Evolutionary conservation across 345 rosid species (phyloP).

Genomic region (Eucalyptus erythrocorys): DNA sequence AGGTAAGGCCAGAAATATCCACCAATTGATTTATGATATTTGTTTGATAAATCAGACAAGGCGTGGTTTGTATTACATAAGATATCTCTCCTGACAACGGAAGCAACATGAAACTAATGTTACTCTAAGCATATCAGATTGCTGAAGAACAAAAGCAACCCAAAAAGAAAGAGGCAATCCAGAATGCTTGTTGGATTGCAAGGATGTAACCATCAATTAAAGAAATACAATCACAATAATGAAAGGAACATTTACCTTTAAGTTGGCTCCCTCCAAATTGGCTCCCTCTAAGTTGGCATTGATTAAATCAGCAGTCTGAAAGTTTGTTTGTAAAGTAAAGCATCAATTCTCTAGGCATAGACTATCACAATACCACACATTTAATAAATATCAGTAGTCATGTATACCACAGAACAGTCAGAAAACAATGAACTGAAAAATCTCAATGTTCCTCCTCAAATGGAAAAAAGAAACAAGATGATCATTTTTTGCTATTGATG

Average conservation of each 20-base stretch:
- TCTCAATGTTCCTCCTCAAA: background rate
- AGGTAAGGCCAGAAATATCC: background rate
- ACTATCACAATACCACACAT: background rate
- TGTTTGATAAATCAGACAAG: background rate
- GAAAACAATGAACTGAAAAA: background rate
- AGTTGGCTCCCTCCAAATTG: slow-evolving; percentile 88
- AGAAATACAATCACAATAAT: background rate
- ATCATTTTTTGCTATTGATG: background rate
- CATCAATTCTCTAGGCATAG: background rate
- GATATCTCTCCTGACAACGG: background rate
- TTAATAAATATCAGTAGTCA: background rate
- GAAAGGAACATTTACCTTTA: slow-evolving; percentile 41
- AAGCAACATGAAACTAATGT: too few species aligned
- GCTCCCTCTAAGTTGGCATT: slow-evolving; percentile 95
- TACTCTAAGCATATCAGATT: background rate
- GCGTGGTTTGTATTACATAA: background rate
- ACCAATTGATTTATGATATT: background rate
- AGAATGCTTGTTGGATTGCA: background rate
- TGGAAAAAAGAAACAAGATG: background rate
- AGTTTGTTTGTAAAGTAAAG: background rate
- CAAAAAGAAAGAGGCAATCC: background rate
- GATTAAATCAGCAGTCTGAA: slow-evolving; percentile 85
- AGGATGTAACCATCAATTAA: background rate
- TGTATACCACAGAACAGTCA: background rate
- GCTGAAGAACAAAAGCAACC: background rate